These are phyloP conservation scores for Adansonia rubrostipa DNA, from an alignment of 441 rosid genomes.

Conservation along the genomic window DNA sequence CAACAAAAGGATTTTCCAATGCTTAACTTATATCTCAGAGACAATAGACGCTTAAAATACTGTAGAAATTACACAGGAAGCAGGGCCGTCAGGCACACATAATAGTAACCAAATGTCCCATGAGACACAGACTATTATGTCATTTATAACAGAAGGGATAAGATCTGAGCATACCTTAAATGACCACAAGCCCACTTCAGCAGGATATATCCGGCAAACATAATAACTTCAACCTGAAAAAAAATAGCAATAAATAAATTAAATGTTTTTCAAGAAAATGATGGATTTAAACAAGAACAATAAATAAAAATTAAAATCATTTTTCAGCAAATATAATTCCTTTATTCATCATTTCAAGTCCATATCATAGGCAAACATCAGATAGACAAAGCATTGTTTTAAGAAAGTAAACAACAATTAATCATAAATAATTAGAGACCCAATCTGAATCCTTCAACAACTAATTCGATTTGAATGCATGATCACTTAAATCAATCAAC, in stretches of 20 bases:
- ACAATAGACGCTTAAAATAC: not conserved
- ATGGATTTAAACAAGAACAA: too few relatives aligned
- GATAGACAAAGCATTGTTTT: not conserved
- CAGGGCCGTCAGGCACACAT: not conserved
- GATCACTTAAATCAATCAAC: not conserved
- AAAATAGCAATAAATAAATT: not conserved
- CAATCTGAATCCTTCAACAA: not conserved
- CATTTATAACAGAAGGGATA: not conserved
- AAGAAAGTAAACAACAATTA: not conserved
- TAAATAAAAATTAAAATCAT: too few relatives aligned
- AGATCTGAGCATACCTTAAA: conserved; percentile 29
- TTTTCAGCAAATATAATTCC: too few relatives aligned
- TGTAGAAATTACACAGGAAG: not conserved
- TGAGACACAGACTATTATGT: not conserved
- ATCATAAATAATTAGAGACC: not conserved
- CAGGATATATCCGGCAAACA: conserved; percentile 40
- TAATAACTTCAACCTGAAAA: conserved; percentile 44
- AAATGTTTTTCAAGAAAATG: not conserved
- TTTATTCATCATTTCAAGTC: too few relatives aligned
- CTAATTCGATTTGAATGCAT: not conserved
- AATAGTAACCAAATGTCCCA: not conserved
- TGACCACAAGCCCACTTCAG: conserved; percentile 33
- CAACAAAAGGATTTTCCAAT: not conserved
- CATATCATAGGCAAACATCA: not conserved
- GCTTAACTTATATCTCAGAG: not conserved